phyloP scores from a whole-genome alignment of 2,329 filamentous ascomycete species.

The Pestalotiopsis fici region DNA sequence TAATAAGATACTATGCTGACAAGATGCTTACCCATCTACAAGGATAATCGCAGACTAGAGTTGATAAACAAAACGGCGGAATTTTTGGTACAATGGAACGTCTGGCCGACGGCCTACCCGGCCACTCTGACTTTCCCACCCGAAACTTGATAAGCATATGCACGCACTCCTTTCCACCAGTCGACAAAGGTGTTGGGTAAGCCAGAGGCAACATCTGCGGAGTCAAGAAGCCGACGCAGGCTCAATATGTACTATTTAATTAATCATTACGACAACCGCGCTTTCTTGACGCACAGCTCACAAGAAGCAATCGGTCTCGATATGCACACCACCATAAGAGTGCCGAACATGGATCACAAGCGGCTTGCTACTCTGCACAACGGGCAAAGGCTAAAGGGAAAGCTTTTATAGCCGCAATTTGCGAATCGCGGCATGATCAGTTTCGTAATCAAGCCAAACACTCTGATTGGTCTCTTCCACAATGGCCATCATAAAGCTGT shows the following conservation, averaged over 20 bases:
- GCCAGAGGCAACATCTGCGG: neutral
- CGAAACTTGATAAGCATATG: neutral
- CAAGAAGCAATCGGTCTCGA: neutral
- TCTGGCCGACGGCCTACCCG: neutral
- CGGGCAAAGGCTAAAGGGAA: neutral
- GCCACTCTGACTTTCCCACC: neutral
- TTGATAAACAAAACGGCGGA: neutral
- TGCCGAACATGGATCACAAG: neutral
- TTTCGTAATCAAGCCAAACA: neutral
- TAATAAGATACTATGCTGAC: neutral
- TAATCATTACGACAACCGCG: neutral
- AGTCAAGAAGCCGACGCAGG: neutral
- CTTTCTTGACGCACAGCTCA: neutral
- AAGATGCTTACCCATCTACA: neutral
- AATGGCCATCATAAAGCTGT: neutral
- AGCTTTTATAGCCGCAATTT: neutral
- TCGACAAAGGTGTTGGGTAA: neutral
- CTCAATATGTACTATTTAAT: neutral
- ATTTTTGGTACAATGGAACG: neutral
- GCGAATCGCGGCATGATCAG: neutral
- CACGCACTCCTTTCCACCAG: neutral
- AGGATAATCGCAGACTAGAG: neutral
- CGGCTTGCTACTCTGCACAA: neutral
- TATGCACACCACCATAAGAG: neutral
- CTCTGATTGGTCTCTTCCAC: neutral